Evolutionary conservation across 2,329 filamentous ascomycete species (phyloP).

Genomic region (Botrytis paeoniae): DNA sequence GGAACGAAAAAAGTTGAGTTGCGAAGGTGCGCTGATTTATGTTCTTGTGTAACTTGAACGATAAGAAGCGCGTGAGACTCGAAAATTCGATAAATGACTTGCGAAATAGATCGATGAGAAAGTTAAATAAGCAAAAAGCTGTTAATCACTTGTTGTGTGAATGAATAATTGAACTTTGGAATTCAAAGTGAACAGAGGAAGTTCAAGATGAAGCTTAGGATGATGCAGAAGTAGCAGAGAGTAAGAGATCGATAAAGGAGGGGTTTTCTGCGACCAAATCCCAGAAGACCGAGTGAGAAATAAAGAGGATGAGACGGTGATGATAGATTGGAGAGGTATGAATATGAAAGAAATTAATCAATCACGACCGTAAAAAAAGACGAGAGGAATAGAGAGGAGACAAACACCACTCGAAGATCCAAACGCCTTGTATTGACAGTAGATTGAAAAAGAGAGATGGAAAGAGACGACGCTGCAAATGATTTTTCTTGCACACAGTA

Average conservation of each 20-base stretch:
- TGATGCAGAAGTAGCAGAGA: constrained; percentile 31
- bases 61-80: constrained; percentile 35
- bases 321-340: constrained; percentile 27
- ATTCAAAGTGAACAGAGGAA: constrained; percentile 19
- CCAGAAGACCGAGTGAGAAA: constrained; percentile 29
- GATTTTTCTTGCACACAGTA: constrained; percentile 8
- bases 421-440: constrained; percentile 22
- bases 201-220: constrained; percentile 31
- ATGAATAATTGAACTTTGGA: constrained; percentile 13
- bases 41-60: constrained; percentile 35
- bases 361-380: constrained; percentile 27
- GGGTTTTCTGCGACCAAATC: constrained; percentile 28
- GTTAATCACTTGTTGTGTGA: constrained; percentile 28
- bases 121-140: constrained; percentile 32
- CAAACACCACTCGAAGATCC: constrained; percentile 37
- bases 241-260: constrained; percentile 23
- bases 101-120: constrained; percentile 34
- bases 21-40: constrained; percentile 26
- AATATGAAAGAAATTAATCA: constrained; percentile 31
- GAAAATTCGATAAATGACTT: constrained; percentile 30
- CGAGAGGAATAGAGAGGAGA: constrained; percentile 34
- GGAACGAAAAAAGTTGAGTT: constrained; percentile 28
- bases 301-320: constrained; percentile 33
- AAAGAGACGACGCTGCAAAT: constrained; percentile 15
- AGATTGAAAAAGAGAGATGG: constrained; percentile 15